Evolutionary conservation across 768 basidiomycete genomes (phyloP).

Genomic region (Boletus insuetus): DNA sequence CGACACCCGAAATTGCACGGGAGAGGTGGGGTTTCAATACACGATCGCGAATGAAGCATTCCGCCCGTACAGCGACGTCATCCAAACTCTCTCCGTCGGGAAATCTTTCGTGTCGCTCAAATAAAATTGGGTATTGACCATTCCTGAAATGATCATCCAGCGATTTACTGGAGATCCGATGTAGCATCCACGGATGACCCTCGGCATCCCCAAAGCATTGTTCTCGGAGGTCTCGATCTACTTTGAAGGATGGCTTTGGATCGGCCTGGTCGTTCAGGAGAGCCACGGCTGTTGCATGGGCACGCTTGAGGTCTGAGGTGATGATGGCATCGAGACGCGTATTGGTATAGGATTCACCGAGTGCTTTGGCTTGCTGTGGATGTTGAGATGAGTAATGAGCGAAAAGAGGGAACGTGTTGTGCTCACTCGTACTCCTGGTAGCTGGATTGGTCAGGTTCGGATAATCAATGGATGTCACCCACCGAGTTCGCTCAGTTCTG

Average conservation of each 20-base stretch:
- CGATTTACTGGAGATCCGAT: conserved; percentile 26
- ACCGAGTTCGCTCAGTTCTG: conserved; percentile 76
- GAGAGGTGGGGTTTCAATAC: conserved; percentile 53
- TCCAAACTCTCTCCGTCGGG: conserved; percentile 71
- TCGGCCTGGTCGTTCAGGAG: conserved; percentile 47
- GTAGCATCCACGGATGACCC: conserved; percentile 47
- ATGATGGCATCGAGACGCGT: conserved; percentile 54
- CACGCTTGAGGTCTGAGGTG: conserved; percentile 66
- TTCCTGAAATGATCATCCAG: conserved; percentile 48
- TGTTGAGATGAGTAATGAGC: not conserved
- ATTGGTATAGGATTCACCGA: conserved; percentile 50
- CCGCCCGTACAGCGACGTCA: conserved; percentile 59
- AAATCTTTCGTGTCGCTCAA: conserved; percentile 48
- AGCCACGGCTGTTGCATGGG: conserved; percentile 57
- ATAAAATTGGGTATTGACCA: conserved; percentile 52
- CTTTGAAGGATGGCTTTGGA: conserved; percentile 45
- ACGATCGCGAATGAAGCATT: conserved; percentile 46
- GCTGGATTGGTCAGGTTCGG: conserved; percentile 2
- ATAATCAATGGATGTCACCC: conserved; percentile 14
- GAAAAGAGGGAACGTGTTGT: not conserved
- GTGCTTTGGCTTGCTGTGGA: conserved; percentile 61
- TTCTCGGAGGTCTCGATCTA: conserved; percentile 58
- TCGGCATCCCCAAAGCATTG: conserved; percentile 71
- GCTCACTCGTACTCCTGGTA: conserved; percentile 55
- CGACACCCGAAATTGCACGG: conserved; percentile 37